Evolutionary conservation across 2,329 filamentous ascomycete species (phyloP).

Genomic region (Pezicula rhizophila): DNA sequence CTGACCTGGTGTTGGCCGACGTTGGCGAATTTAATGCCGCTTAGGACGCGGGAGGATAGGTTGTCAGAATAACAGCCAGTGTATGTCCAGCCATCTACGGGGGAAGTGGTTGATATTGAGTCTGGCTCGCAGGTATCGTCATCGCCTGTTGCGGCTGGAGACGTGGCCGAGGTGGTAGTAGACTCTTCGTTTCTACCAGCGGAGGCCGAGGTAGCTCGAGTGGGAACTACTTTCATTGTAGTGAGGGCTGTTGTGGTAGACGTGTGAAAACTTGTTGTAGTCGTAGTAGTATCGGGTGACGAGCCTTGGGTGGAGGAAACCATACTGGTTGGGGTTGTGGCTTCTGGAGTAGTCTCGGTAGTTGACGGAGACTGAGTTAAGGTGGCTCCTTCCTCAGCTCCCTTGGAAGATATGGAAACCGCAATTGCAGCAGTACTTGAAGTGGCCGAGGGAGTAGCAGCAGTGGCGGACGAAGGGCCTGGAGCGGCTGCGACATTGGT

Average conservation of each 20-base stretch:
- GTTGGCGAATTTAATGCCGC: conserved; percentile 33
- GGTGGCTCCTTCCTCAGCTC: neutral
- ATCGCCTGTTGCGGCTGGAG: conserved; percentile 1
- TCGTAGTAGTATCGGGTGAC: neutral
- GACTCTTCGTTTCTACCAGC: conserved; percentile 1
- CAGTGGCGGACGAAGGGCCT: conserved; percentile 3
- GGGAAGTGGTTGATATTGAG: conserved; percentile 12
- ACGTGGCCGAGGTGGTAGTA: neutral
- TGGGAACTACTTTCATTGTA: neutral
- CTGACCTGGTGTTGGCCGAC: conserved; percentile 33
- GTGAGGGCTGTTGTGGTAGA: conserved; percentile 1
- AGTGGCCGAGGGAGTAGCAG: conserved; percentile 1
- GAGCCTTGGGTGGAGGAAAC: neutral
- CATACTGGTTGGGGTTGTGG: conserved; percentile 1
- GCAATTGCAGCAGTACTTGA: neutral
- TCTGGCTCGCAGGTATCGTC: neutral
- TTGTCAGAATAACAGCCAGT: conserved; percentile 39
- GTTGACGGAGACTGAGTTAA: conserved; percentile 1
- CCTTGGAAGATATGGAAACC: too few species aligned
- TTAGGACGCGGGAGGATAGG: conserved; percentile 30
- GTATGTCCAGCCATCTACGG: conserved; percentile 31
- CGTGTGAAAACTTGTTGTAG: neutral
- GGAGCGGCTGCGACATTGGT: conserved; percentile 12
- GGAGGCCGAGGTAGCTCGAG: neutral
- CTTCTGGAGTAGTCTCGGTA: neutral